A percentile compares a stretch with the other conserved stretches of the same genome.
These are phyloP conservation scores for Ustilago loliicola DNA, from an alignment of 1,284 basidiomycete genomes.

Conservation along the genomic window DNA sequence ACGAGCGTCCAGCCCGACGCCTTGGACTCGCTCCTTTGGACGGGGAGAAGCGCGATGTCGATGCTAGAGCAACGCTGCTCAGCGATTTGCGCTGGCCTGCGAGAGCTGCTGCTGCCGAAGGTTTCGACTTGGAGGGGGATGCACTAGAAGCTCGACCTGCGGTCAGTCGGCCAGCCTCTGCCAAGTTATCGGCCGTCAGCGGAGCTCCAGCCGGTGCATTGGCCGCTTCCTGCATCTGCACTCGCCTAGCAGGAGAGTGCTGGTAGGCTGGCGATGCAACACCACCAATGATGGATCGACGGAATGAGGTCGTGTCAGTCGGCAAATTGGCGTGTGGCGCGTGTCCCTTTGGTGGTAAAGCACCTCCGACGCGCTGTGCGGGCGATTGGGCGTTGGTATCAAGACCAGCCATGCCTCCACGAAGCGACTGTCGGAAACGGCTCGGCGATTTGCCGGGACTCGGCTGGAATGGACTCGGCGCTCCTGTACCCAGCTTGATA, in stretches of 20 bases:
- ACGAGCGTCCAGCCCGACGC: conserved; percentile 49
- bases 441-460: conserved; percentile 45
- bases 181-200: conserved; percentile 43
- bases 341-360: conserved; percentile 26
- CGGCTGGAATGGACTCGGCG: conserved; percentile 43
- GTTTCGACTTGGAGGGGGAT: conserved; percentile 37
- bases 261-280: conserved; percentile 54
- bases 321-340: conserved; percentile 13
- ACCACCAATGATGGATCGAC: conserved; percentile 61
- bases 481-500: conserved; percentile 25
- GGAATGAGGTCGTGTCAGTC: conserved; percentile 49
- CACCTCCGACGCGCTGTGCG: conserved; percentile 42
- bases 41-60: conserved; percentile 33
- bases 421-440: conserved; percentile 49
- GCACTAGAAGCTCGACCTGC: conserved; percentile 36
- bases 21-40: conserved; percentile 27
- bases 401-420: conserved; percentile 48
- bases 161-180: conserved; percentile 24
- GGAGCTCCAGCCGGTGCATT: conserved; percentile 23
- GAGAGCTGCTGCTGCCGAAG: conserved; percentile 4
- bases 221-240: conserved; percentile 27
- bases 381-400: conserved; percentile 36
- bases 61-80: conserved; percentile 28
- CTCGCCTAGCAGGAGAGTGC: conserved; percentile 56
- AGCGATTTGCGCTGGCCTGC: conserved; percentile 47